Conservation (phyloP, 2,329 filamentous ascomycete species). For the Xylariaceae sp. region DNA sequence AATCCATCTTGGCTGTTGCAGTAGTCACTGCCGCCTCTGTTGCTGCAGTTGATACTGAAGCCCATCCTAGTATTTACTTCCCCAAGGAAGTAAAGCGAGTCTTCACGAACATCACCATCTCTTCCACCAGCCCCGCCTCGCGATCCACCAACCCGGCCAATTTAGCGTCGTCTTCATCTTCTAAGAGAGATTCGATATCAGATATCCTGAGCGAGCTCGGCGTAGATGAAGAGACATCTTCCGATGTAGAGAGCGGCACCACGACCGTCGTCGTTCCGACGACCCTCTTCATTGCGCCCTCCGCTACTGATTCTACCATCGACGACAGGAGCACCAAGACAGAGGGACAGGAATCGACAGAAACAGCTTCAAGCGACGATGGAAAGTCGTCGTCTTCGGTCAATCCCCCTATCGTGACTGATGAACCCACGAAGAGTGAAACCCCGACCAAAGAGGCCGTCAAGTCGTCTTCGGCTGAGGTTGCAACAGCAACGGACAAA, state of each 20-base stretch:
- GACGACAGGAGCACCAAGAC: background rate
- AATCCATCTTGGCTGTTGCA: conserved; percentile 33
- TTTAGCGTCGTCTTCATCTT: conserved; percentile 21
- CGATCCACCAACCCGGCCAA: conserved; percentile 19
- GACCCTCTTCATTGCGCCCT: conserved; percentile 11
- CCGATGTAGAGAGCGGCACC: conserved; percentile 5
- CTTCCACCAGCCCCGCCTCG: conserved; percentile 26
- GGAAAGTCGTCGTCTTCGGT: background rate
- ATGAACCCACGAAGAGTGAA: background rate
- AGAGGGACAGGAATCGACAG: background rate
- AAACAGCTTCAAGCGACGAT: background rate
- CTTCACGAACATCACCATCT: conserved; percentile 32
- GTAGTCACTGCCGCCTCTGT: conserved; percentile 36
- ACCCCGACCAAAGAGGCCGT: background rate
- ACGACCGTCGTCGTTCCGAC: conserved; percentile 16
- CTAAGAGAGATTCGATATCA: conserved; percentile 25
- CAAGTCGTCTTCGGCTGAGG: background rate
- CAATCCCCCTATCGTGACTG: background rate
- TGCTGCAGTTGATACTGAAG: conserved; percentile 31
- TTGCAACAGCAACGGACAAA: background rate
- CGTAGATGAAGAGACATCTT: conserved; percentile 12
- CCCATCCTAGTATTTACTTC: conserved; percentile 41
- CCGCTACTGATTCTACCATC: conserved; percentile 2
- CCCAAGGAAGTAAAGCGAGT: conserved; percentile 40
- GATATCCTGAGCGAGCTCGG: conserved; percentile 26